These are phyloP conservation scores for Cutaneotrichosporon sp. DNA, from an alignment of 1,284 basidiomycete species.

Conservation along the genomic window DNA sequence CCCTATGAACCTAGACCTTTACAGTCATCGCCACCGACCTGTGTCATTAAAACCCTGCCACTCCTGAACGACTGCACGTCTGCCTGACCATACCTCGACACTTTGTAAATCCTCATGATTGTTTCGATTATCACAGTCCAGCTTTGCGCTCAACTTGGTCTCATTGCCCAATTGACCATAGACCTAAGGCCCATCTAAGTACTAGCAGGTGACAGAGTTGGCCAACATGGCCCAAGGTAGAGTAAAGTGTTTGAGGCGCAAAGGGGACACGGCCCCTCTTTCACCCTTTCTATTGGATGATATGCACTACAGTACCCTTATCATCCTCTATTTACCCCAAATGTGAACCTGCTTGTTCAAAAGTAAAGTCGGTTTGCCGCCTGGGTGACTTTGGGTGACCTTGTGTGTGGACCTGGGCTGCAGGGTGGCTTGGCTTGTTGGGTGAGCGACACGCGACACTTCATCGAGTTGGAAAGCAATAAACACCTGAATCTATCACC, in stretches of 20 bases:
- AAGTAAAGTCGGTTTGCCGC: too few relatives aligned
- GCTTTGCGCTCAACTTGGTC: too few relatives aligned
- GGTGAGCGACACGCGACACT: not conserved
- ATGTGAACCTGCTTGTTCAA: not conserved
- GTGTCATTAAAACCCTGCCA: not conserved
- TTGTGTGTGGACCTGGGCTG: not conserved
- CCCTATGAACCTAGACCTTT: not conserved
- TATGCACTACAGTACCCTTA: not conserved
- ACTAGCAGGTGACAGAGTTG: too few relatives aligned
- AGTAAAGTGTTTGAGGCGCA: not conserved
- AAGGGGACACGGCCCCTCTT: not conserved
- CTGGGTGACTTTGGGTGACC: too few relatives aligned
- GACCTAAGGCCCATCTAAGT: too few relatives aligned
- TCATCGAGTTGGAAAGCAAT: not conserved
- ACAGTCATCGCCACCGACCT: not conserved
- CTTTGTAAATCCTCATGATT: too few relatives aligned
- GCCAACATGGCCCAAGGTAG: not conserved
- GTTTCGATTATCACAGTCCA: too few relatives aligned
- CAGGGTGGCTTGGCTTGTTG: not conserved
- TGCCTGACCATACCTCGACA: too few relatives aligned
- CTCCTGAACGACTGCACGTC: too few relatives aligned
- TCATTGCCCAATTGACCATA: too few relatives aligned
- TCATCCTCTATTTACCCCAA: not conserved
- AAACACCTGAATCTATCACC: slow-evolving; percentile 2
- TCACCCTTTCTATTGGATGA: not conserved